These are phyloP conservation scores for Arachis stenosperma DNA, from an alignment of 306 rosid genomes.

Conservation along the genomic window DNA sequence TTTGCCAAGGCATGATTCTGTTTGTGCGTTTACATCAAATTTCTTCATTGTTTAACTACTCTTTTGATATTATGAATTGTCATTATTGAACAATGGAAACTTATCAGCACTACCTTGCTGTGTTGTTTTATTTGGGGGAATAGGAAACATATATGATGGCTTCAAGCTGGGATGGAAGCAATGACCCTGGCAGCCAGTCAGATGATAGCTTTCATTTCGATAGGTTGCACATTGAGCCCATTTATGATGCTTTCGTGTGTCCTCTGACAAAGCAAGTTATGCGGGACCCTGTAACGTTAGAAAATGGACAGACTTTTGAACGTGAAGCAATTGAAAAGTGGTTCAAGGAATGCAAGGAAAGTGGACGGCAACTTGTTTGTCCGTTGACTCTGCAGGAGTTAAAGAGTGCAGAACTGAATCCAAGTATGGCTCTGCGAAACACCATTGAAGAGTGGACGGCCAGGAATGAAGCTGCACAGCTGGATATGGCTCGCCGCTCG, in stretches of 20 bases:
- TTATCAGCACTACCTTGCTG: slow-evolving; percentile 1
- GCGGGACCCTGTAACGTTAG: slow-evolving; percentile 90
- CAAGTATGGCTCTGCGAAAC: slow-evolving; percentile 95
- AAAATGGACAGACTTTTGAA: slow-evolving; percentile 92
- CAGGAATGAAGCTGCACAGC: slow-evolving; percentile 94
- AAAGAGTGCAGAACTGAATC: slow-evolving; percentile 69
- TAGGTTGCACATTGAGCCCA: slow-evolving; percentile 82
- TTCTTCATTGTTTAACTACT: neutral
- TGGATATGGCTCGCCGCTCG: slow-evolving; percentile 83
- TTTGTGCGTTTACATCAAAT: neutral
- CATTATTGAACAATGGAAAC: neutral
- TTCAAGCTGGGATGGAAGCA: slow-evolving; percentile 83
- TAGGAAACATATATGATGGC: slow-evolving; percentile 64
- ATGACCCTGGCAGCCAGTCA: slow-evolving; percentile 82
- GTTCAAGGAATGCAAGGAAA: slow-evolving; percentile 93
- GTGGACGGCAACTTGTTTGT: slow-evolving; percentile 77
- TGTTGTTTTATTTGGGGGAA: slow-evolving; percentile 40
- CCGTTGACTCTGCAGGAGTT: slow-evolving; percentile 80
- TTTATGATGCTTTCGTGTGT: slow-evolving; percentile 88
- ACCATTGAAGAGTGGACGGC: slow-evolving; percentile 99
- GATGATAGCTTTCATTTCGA: slow-evolving; percentile 80
- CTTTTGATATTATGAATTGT: neutral
- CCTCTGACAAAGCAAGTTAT: slow-evolving; percentile 93
- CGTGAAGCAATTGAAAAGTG: slow-evolving; percentile 93
- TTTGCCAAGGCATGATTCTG: slow-evolving; percentile 4